Percentiles rank a stretch among this genome's conserved stretches.
These are phyloP conservation scores for Melampsora larici-populina DNA, from an alignment of 1,284 basidiomycete genomes.

Conservation along the genomic window DNA sequence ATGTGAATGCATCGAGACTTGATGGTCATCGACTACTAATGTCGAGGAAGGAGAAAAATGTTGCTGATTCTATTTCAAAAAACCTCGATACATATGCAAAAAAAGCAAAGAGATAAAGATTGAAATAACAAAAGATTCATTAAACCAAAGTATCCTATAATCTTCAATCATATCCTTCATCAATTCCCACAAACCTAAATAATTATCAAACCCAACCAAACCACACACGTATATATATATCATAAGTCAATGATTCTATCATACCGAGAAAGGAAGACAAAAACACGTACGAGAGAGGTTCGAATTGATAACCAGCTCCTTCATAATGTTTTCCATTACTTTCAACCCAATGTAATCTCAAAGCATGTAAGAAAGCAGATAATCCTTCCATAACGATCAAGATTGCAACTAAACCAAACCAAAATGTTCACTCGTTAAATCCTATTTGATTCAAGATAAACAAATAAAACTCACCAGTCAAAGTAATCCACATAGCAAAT, in stretches of 20 bases:
- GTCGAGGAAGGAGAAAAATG: no score
- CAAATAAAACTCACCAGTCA: conserved; percentile 62
- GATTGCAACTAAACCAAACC: conserved; percentile 43
- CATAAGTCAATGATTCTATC: neutral
- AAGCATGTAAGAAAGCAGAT: conserved; percentile 89
- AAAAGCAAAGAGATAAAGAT: no score
- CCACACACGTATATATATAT: neutral
- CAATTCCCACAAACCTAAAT: conserved; percentile 25
- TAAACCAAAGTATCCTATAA: neutral
- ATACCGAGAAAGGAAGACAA: neutral
- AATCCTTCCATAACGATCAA: conserved; percentile 61
- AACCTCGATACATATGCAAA: no score
- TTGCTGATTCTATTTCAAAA: no score
- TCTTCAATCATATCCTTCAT: conserved; percentile 28
- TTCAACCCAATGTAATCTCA: conserved; percentile 83
- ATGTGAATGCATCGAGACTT: no score
- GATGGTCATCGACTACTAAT: no score
- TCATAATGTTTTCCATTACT: conserved; percentile 94
- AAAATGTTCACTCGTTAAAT: no score
- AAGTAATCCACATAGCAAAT: conserved; percentile 73
- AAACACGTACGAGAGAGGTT: conserved; percentile 25
- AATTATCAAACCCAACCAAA: conserved; percentile 7
- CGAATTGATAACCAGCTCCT: conserved; percentile 67
- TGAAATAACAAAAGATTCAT: no score
- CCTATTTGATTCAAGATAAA: no score